Evolutionary conservation across 371 early-diverging fungal species (phyloP), one percentile per base, ranked within the genome.

Genomic region (Mucor irregularis): DNA sequence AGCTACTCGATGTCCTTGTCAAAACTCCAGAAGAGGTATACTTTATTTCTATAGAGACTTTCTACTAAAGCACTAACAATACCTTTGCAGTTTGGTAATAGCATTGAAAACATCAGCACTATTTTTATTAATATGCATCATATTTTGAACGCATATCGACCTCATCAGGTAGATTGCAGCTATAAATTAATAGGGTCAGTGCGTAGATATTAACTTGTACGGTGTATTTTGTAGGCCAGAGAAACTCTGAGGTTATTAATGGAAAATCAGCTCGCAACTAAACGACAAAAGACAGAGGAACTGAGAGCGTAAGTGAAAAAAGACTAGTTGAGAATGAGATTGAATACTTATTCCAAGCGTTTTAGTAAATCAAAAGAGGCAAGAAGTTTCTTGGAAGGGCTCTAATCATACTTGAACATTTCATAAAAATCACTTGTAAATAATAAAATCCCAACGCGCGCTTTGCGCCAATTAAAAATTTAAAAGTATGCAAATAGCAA

Each of bases 41-140:
- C 25, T 9, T 24, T 21, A 1, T 35, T 24, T 31, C 13, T 24
- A 24, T 19, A 6, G 56, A 31, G 4, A 25, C 11, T 25, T 0
- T 4, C 11, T 13, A 26, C n/a, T n/a, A n/a, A n/a, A n/a, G n/a
- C n/a, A n/a, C n/a, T n/a, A n/a, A n/a, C n/a, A n/a, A n/a, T n/a
- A n/a, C n/a, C n/a, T 49, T 25, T 24, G 11, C 71, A 85, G 81
- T 86, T 73, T 62, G 78, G 76, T 5, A 60, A 71, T 11, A 71
- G 78, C 22, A 80, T 86, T 21, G 87, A 84, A 31, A 81, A 84
- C 35, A 81, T 87, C 40, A 83, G 87, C 44, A 77, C 82, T 6
- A 84, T 86, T 21, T 78, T 89, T 38, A 83, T 87, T 62, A 89
- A 89, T 46, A 85, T 85, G 79, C 88, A 87, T 69, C 88, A 87